These are phyloP conservation scores for Hura crepitans DNA, from an alignment of 441 rosid genomes.

Conservation along the genomic window DNA sequence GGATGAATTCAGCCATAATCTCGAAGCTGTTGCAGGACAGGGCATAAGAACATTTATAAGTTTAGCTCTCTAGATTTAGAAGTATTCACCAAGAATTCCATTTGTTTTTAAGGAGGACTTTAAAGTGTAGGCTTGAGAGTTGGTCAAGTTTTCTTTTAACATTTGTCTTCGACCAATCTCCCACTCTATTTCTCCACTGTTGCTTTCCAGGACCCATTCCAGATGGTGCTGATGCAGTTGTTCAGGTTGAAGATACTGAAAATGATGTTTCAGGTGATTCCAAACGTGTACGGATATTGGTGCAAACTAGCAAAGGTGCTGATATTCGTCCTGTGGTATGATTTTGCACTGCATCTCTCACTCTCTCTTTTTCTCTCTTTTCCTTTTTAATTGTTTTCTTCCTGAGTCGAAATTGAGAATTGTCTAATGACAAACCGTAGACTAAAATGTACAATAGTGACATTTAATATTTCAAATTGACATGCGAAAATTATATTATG, in stretches of 20 bases:
- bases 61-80: not conserved
- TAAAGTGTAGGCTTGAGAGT: not conserved
- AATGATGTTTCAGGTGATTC: constrained; percentile 32
- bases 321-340: constrained; percentile 97
- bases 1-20: not conserved
- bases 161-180: not conserved
- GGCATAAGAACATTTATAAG: not conserved
- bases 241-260: constrained; percentile 92
- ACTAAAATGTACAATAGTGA: constrained; percentile 1
- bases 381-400: not conserved
- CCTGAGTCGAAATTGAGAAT: not conserved
- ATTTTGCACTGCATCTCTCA: not conserved
- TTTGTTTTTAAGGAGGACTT: not conserved
- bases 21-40: not conserved
- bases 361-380: not conserved
- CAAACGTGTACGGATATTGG: constrained; percentile 60
- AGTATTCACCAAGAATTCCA: not conserved
- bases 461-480: not conserved
- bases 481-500: not conserved
- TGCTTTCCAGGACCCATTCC: constrained; percentile 71
- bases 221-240: constrained; percentile 95
- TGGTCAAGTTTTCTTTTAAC: not conserved
- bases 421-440: not conserved
- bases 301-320: constrained; percentile 56
- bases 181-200: not conserved